Base-by-base conservation (phyloP, 2,329 filamentous ascomycete genomes). In the Emmonsiellopsis sp. region DNA sequence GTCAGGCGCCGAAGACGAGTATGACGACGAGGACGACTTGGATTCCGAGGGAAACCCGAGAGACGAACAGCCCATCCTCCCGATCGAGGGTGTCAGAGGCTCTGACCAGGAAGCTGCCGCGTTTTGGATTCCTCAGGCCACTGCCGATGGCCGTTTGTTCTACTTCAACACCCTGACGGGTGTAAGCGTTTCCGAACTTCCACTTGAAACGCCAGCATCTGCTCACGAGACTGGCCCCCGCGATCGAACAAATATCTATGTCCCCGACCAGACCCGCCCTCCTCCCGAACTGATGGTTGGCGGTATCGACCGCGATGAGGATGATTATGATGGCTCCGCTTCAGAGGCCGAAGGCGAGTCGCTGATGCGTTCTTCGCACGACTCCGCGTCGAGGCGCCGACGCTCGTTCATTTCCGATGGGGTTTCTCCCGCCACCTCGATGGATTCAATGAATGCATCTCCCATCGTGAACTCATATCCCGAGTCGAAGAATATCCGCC, bases 131-230 rank as follows among this genome's bases (percentile, higher is more conserved):
- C 93, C 93, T 14, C 93, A 98, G 74, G 93, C 91, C 11, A 98
- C 93, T 0, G 83, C 88, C 1, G 91, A 97, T 67, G 93, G 93
- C 52, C 82, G 91, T 53, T 73, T 98, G 27, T 98, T 94, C 71
- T 98, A 97, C 73, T 97, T 95, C 78, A 98, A 98, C 70, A 97
- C 92, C 57, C 84, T 96, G 74, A 98, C 93, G 0, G 91, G 92
- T 53, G 89, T 94, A 64, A 94, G 88, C 65, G 94, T 88, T 58
- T 93, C 91, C 82, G 93, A 98, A n/a, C 75, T 98, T 56, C 93
- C 93, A 1, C 78, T 98, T 31, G 93, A 98, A 68, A 92, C 92
- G 13, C 91, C 93, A 1, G 84, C 83, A 1, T 88, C 87, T 6
- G 71, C 82, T 14, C 85, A 83, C 58, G 93, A 98, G 71, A 86